Conservation (phyloP, 495 filamentous ascomycete genomes). For the Parmelia sp. region DNA sequence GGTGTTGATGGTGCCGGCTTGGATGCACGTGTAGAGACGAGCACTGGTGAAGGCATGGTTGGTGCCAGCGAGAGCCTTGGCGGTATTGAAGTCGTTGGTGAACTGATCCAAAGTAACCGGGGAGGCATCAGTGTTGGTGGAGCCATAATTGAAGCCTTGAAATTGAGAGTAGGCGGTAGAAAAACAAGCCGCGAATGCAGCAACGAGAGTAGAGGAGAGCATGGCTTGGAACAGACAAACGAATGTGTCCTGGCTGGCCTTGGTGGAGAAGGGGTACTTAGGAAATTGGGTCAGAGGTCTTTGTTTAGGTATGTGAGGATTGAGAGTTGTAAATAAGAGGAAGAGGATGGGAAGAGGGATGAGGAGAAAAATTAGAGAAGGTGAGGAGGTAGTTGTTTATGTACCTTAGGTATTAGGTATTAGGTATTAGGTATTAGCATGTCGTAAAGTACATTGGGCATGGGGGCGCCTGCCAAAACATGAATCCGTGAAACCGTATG, state of each 20-base stretch:
- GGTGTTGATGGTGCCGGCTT: conserved; percentile 10
- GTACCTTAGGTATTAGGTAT: too few relatives aligned
- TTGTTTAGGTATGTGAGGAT: conserved; percentile 15
- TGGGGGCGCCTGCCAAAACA: neutral
- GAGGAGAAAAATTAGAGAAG: neutral
- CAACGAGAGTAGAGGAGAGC: conserved; percentile 37
- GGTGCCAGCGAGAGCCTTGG: conserved; percentile 62
- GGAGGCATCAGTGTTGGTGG: conserved; percentile 54
- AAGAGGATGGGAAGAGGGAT: neutral
- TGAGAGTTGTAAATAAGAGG: too few relatives aligned
- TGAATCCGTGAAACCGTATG: neutral
- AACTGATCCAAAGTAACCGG: conserved; percentile 60
- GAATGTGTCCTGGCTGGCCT: conserved; percentile 31
- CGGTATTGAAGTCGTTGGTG: conserved; percentile 61
- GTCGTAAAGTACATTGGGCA: too few relatives aligned
- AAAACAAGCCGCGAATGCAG: conserved; percentile 40
- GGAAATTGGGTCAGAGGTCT: conserved; percentile 31
- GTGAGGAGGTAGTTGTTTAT: neutral
- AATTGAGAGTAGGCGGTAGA: conserved; percentile 41
- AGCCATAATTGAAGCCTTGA: conserved; percentile 80
- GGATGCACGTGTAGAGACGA: conserved; percentile 56
- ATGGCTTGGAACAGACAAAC: conserved; percentile 29
- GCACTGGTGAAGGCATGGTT: conserved; percentile 65
- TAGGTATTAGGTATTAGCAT: too few relatives aligned
- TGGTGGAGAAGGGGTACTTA: conserved; percentile 9